These are phyloP conservation scores for Lavandula angustifolia DNA, from an alignment of 257 asterid species.

Conservation along the genomic window DNA sequence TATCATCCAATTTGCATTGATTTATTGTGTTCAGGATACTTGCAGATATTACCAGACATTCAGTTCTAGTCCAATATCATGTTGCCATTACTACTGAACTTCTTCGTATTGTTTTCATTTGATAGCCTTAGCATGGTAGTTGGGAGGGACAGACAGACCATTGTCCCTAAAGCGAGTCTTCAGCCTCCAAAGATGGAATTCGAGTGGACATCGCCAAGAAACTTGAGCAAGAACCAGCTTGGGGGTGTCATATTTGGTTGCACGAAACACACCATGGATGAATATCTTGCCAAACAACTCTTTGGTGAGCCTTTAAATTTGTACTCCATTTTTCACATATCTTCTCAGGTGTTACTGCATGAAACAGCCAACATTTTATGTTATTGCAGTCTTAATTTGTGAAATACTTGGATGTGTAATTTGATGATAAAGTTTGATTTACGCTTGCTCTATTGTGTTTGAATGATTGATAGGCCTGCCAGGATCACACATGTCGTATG, in stretches of 20 bases:
- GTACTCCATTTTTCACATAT: constrained; percentile 14
- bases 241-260: constrained; percentile 64
- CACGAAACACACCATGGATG: constrained; percentile 41
- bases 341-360: constrained; percentile 9
- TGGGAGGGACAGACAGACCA: constrained; percentile 37
- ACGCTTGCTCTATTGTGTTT: constrained; percentile 21
- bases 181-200: constrained; percentile 30
- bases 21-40: constrained; percentile 1
- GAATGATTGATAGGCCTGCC: constrained; percentile 67
- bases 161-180: constrained; percentile 30
- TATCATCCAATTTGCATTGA: constrained; percentile 1
- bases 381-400: constrained; percentile 15
- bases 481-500: constrained; percentile 55
- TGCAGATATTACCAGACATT: constrained; percentile 14
- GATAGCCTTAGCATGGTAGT: constrained; percentile 43
- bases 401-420: constrained; percentile 13
- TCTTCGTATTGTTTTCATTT: constrained; percentile 26
- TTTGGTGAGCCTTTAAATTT: constrained; percentile 45
- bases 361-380: constrained; percentile 5
- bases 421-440: constrained; percentile 20
- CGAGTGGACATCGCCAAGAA: constrained; percentile 28
- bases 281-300: constrained; percentile 47
- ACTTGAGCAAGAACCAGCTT: constrained; percentile 46
- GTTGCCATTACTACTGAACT: constrained; percentile 16
- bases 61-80: neutral